Conservation (phyloP, 106 monocot genomes). For the Triglochin maritima region DNA sequence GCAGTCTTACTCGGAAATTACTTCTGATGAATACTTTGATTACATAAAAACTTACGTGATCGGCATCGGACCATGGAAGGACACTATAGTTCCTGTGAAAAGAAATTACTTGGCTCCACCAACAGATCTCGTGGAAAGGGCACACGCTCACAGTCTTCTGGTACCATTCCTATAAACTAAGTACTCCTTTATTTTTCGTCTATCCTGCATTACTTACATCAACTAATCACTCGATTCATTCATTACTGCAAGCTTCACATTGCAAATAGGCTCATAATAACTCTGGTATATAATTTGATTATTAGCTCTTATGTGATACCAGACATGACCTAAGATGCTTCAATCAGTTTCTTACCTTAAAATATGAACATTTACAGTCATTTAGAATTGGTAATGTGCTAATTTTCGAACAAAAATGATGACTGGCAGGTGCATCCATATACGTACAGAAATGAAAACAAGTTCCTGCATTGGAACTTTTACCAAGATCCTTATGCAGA, state of each 20-base stretch:
- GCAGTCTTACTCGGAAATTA: slow-evolving; percentile 19
- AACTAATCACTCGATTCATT: no score
- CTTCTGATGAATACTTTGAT: slow-evolving; percentile 10
- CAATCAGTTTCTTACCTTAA: no score
- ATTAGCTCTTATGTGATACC: no score
- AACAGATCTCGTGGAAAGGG: not conserved
- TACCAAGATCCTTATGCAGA: slow-evolving; percentile 65
- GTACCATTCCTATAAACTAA: not conserved
- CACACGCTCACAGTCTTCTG: not conserved
- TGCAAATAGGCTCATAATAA: not conserved
- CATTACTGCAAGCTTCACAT: not conserved
- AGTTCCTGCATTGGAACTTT: slow-evolving; percentile 61
- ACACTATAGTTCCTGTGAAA: slow-evolving; percentile 5
- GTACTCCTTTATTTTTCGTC: not conserved
- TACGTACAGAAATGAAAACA: slow-evolving; percentile 74
- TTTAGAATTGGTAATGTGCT: no score
- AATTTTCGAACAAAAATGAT: no score
- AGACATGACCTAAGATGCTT: no score
- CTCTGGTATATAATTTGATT: no score
- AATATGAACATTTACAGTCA: no score
- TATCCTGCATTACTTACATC: no score
- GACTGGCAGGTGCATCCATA: slow-evolving; percentile 63
- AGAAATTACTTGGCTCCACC: slow-evolving; percentile 1
- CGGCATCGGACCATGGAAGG: slow-evolving; percentile 18
- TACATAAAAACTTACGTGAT: slow-evolving; percentile 10